phyloP scores from a whole-genome alignment of 2,329 filamentous ascomycete species.

The Biscogniauxia marginata region DNA sequence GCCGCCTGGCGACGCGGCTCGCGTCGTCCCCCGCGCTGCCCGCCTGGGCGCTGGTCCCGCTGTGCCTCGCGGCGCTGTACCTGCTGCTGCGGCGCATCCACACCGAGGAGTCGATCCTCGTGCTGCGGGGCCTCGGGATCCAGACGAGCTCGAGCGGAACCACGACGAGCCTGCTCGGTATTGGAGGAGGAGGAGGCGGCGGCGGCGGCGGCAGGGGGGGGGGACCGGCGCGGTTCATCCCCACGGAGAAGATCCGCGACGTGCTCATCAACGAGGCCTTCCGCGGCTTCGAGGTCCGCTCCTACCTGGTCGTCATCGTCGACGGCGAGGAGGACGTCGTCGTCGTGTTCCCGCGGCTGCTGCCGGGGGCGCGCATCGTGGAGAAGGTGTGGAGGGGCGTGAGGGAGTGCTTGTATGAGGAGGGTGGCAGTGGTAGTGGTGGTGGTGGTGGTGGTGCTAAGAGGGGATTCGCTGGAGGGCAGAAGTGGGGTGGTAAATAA shows the following conservation, averaged over 20 bases:
- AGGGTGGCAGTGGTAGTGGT: too few relatives aligned
- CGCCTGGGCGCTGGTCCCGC: slow-evolving; percentile 39
- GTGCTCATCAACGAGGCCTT: slow-evolving; percentile 96
- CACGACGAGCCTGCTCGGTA: slow-evolving; percentile 17
- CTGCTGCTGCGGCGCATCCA: slow-evolving; percentile 46
- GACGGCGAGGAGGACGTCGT: slow-evolving; percentile 85
- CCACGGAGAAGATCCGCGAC: slow-evolving; percentile 87
- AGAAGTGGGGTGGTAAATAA: too few relatives aligned
- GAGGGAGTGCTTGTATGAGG: slow-evolving; percentile 76
- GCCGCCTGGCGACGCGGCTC: slow-evolving; percentile 32
- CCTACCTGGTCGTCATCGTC: slow-evolving; percentile 87
- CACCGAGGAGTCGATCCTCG: slow-evolving; percentile 78
- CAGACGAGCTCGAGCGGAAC: slow-evolving; percentile 69
- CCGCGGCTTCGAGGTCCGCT: slow-evolving; percentile 83
- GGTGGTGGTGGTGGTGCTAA: not conserved
- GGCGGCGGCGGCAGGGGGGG: slow-evolving; percentile 31
- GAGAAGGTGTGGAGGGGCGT: slow-evolving; percentile 90
- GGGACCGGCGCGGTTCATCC: slow-evolving; percentile 64
- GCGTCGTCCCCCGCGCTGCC: slow-evolving; percentile 40
- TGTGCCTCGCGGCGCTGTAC: slow-evolving; percentile 40
- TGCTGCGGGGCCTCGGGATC: slow-evolving; percentile 84
- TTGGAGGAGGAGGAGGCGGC: too few relatives aligned
- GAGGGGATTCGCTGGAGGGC: not conserved
- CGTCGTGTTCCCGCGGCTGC: slow-evolving; percentile 85
- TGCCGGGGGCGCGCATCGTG: slow-evolving; percentile 72